These are phyloP conservation scores for Phialophora expanda DNA, from an alignment of 2,329 filamentous ascomycete genomes.

Conservation along the genomic window DNA sequence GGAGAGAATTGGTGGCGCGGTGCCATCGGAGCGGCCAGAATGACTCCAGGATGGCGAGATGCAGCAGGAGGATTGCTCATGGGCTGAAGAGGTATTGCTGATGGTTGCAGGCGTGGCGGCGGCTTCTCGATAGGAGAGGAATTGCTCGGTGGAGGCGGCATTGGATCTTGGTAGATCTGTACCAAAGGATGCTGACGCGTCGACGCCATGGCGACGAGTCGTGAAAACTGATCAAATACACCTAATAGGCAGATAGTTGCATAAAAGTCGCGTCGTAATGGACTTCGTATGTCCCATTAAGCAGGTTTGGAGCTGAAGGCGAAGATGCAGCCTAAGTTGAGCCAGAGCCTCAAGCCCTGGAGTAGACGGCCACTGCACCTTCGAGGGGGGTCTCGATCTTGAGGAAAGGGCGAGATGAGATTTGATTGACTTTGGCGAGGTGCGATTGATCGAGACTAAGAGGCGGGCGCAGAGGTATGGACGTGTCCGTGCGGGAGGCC, in stretches of 20 bases:
- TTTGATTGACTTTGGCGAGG: constrained; percentile 29
- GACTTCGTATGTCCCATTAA: constrained; percentile 29
- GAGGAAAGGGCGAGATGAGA: constrained; percentile 30
- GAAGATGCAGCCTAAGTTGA: constrained; percentile 15
- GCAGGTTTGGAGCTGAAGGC: constrained; percentile 19
- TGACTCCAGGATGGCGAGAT: constrained; percentile 63
- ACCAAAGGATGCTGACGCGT: constrained; percentile 53
- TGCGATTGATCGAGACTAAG: constrained; percentile 13
- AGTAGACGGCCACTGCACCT: constrained; percentile 13
- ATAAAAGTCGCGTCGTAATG: constrained; percentile 32
- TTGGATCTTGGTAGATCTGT: constrained; percentile 65
- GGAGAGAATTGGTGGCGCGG: constrained; percentile 50
- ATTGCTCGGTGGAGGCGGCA: constrained; percentile 49
- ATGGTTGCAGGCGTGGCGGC: constrained; percentile 56
- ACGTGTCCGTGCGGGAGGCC: constrained; percentile 35
- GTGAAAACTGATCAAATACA: constrained; percentile 22
- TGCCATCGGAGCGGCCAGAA: constrained; percentile 66
- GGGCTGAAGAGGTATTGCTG: constrained; percentile 55
- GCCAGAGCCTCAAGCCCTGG: constrained; percentile 14
- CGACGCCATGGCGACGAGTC: constrained; percentile 37
- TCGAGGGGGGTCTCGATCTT: constrained; percentile 25
- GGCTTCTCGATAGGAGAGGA: constrained; percentile 42
- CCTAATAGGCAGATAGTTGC: constrained; percentile 25
- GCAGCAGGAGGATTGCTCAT: constrained; percentile 42
- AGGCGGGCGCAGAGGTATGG: constrained; percentile 26